Evolutionary conservation across 1,284 basidiomycete genomes (phyloP), one percentile per base, ranked within the genome.

Genomic region (Acaromyces ingoldii): DNA sequence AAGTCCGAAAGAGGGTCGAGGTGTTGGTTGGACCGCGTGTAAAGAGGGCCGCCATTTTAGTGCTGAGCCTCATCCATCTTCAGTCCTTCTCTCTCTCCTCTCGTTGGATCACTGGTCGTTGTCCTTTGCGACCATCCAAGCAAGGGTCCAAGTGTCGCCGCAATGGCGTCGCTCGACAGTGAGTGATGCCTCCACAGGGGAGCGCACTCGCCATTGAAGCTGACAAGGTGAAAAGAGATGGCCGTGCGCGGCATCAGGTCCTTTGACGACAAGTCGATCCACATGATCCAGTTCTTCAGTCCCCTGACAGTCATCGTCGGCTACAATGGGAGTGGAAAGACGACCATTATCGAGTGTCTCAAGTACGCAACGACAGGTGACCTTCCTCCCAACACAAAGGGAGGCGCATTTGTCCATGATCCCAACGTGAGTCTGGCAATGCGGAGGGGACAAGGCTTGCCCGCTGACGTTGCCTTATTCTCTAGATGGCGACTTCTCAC

Each of bases 361-460:
- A 98, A 98, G 79, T 99, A 98, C 76, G 91, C 91, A 4, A 96
- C 93, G 0, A 98, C 95, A 0, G 95, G 95, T 29, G 92, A 98
- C 76, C 85, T 98, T 64, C 95, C 95, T 0, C 91, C 95, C 0
- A 96, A 96, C 74, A 91, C 92, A 28, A 91, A 93, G 62, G 93
- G 93, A 25, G 95, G 95, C 26, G 95, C 95, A 0, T 99, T 98
- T 75, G 80, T 98, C 5, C 93, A 98, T 75, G 95, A 99, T 77
- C 95, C 95, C 0, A 92, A 92, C 55, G 80, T 79, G 26, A 48
- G 55, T 33, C 28, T 11, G 25, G 21, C 15, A 11, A 17, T 7
- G 34, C 30, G 29, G n/a, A 43, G 33, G 19, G 30, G 46, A 44
- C 30, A 56, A 0, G 1, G 21, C 26, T 38, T 9, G 21, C 26